A percentile compares a stretch with the other conserved stretches of the same genome.
phyloP scores from a whole-genome alignment of 2,329 filamentous ascomycete species.

The Akanthomyces uredinophilus region DNA sequence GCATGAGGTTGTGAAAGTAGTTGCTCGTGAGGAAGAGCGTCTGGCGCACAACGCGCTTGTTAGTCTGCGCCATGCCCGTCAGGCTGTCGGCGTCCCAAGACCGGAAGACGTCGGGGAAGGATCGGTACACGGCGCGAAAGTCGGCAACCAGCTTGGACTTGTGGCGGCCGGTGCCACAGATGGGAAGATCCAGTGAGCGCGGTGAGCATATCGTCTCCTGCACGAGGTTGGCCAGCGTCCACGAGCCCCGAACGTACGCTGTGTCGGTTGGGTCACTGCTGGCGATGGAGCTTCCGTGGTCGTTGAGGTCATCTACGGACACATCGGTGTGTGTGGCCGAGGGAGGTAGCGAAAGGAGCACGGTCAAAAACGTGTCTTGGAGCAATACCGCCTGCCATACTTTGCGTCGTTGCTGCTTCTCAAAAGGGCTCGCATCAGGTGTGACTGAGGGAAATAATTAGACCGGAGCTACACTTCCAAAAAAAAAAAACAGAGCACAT shows the following conservation, averaged over 20 bases:
- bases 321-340: slow-evolving; percentile 77
- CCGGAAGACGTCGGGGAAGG: slow-evolving; percentile 65
- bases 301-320: slow-evolving; percentile 65
- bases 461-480: neutral
- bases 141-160: slow-evolving; percentile 65
- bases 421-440: slow-evolving; percentile 60
- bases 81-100: slow-evolving; percentile 61
- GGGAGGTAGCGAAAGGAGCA: slow-evolving; percentile 70
- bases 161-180: slow-evolving; percentile 62
- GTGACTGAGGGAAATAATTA: slow-evolving; percentile 38
- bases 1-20: slow-evolving; percentile 78
- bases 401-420: slow-evolving; percentile 74
- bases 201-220: slow-evolving; percentile 73
- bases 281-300: slow-evolving; percentile 55
- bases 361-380: slow-evolving; percentile 77
- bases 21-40: slow-evolving; percentile 76
- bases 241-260: slow-evolving; percentile 69
- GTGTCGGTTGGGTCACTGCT: slow-evolving; percentile 60
- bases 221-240: slow-evolving; percentile 73
- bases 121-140: slow-evolving; percentile 67
- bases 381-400: slow-evolving; percentile 77
- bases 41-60: slow-evolving; percentile 65
- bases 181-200: slow-evolving; percentile 66
- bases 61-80: slow-evolving; percentile 48
- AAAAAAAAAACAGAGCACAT: neutral